Conservation (phyloP, 1,284 basidiomycete genomes). For the Schizophyllum commune region DNA sequence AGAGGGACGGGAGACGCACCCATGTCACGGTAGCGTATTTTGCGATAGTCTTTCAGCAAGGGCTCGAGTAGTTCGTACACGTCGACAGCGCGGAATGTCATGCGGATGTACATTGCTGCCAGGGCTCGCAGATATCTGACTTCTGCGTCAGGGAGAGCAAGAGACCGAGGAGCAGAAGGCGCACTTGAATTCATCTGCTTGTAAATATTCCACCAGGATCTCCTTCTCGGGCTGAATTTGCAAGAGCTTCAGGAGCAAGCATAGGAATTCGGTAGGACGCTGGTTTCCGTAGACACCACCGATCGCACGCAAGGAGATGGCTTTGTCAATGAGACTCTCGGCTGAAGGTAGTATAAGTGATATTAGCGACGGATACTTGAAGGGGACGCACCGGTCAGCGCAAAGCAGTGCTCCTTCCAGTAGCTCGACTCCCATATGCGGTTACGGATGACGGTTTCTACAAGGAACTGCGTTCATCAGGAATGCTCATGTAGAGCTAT, state of each 20-base stretch:
- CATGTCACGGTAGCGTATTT: conserved; percentile 77
- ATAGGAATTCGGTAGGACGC: conserved; percentile 87
- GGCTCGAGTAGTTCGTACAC: conserved; percentile 94
- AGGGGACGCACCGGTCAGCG: conserved; percentile 62
- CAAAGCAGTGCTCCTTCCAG: conserved; percentile 98
- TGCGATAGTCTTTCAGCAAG: conserved; percentile 88
- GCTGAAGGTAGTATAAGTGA: conserved; percentile 39
- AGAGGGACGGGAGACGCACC: conserved; percentile 37
- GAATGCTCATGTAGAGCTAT: conserved; percentile 54
- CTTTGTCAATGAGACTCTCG: conserved; percentile 89
- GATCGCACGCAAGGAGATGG: conserved; percentile 75
- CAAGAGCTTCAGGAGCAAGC: conserved; percentile 86
- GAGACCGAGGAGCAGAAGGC: conserved; percentile 22
- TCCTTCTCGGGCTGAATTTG: conserved; percentile 98
- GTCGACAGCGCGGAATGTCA: conserved; percentile 87
- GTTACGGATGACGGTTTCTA: conserved; percentile 94
- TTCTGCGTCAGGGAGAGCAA: neutral
- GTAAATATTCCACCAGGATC: conserved; percentile 90
- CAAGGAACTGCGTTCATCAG: conserved; percentile 66
- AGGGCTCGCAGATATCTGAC: conserved; percentile 89
- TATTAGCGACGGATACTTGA: neutral
- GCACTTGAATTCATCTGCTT: conserved; percentile 96
- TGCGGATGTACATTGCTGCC: conserved; percentile 89
- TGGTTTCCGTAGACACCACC: conserved; percentile 94
- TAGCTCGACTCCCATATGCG: conserved; percentile 93